Base-by-base conservation (phyloP, 768 basidiomycete species). In the Lentinula raphanica region DNA sequence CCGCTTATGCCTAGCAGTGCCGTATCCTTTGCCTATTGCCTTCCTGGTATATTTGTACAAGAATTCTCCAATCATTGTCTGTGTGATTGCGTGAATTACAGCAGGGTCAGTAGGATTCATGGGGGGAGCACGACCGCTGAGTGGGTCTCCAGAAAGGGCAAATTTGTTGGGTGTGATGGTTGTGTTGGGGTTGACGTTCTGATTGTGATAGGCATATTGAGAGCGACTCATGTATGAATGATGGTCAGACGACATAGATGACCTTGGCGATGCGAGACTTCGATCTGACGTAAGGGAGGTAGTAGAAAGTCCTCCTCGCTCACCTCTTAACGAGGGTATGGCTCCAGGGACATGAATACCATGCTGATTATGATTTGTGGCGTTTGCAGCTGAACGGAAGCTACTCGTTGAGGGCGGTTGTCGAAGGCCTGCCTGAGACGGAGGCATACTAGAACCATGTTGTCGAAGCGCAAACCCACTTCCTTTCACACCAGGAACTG, bases 31-130 rank as follows among this genome's bases (percentile, higher is more conserved):
- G 23, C 94, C 93, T 66, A 98, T 84, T 17, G 90, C 74, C 58
- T 85, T 82, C 53, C 96, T 81, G 8, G 96, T 98, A 73, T 99
- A 98, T 78, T 98, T 98, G 82, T 91, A 92, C 75, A 99, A 72
- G 74, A 94, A 98, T 77, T 98, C 96, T 50, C 97, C 96, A 63
- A 98, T 98, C 97, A 99, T 99, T 23, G 95, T 97, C 78, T 98
- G 96, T 15, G 97, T 99, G 64, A 98, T 98, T 1, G 95, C 90
- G 68, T 98, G 96, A 63, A 98, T 97, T 66, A 97, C 75, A 2
- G 79, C 74, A 3, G 94, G 95, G 67, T 99, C 96, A 27, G 96
- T 97, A 19, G 86, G 74, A 45, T 76, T 79, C 32, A 69, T 72
- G 27, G 65, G 66, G 12, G 61, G 69, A 40, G 64, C 59, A 23